Evolutionary conservation across 257 asterid species (phyloP).

Genomic region (Solanum ossicruentum): DNA sequence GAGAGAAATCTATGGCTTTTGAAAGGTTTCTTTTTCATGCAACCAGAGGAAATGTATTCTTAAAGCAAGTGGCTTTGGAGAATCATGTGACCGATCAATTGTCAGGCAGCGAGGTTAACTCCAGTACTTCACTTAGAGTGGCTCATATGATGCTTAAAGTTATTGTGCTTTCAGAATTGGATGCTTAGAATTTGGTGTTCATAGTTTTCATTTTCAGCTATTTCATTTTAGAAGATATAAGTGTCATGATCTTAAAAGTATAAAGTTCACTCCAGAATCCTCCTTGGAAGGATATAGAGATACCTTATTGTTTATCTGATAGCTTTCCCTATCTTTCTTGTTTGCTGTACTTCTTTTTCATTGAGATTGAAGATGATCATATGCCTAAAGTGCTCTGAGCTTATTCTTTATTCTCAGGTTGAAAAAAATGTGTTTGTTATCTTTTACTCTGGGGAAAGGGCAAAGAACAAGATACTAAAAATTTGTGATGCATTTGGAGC

Average conservation of each 20-base stretch:
- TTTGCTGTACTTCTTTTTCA: not conserved
- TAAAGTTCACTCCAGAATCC: not conserved
- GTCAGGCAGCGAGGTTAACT: slow-evolving; percentile 41
- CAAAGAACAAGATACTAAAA: slow-evolving; percentile 43
- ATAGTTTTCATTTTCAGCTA: not conserved
- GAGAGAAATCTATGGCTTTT: slow-evolving; percentile 44
- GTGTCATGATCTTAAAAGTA: not conserved
- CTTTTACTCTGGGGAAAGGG: slow-evolving; percentile 59
- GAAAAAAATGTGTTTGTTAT: slow-evolving; percentile 49
- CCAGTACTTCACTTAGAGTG: not conserved
- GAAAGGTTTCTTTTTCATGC: slow-evolving; percentile 57
- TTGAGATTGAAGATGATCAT: not conserved
- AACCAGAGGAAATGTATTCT: slow-evolving; percentile 59
- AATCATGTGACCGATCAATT: slow-evolving; percentile 45
- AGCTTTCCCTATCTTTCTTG: not conserved
- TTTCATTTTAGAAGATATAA: not conserved
- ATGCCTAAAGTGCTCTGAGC: not conserved
- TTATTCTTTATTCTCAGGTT: slow-evolving; percentile 23
- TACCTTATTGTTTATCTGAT: not conserved
- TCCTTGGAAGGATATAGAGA: not conserved
- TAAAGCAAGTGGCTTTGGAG: slow-evolving; percentile 38
- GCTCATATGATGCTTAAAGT: not conserved
- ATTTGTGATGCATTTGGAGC: slow-evolving; percentile 66
- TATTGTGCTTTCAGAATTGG: not conserved
- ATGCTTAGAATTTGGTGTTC: not conserved